These are phyloP conservation scores for Jackrogersella minutella DNA, from an alignment of 495 filamentous ascomycete genomes.

Conservation along the genomic window DNA sequence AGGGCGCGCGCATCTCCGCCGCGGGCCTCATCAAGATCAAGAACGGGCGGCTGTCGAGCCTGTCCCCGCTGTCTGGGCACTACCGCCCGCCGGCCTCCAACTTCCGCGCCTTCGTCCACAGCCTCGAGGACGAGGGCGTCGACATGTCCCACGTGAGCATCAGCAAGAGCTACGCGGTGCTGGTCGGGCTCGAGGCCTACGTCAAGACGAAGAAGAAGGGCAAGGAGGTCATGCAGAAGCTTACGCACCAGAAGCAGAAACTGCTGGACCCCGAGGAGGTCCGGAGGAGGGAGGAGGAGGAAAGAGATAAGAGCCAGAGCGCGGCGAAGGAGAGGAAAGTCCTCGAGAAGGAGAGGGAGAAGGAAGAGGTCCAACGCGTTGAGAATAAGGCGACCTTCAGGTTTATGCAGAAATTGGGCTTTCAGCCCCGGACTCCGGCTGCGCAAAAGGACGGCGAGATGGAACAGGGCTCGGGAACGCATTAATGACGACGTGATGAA, in stretches of 20 bases:
- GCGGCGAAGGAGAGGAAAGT: constrained; percentile 56
- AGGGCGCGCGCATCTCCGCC: constrained; percentile 79
- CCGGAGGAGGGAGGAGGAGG: constrained; percentile 51
- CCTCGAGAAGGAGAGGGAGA: constrained; percentile 47
- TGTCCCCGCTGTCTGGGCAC: constrained; percentile 75
- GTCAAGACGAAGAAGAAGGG: constrained; percentile 67
- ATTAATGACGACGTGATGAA: constrained; percentile 15
- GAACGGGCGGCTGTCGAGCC: constrained; percentile 70
- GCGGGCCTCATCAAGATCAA: constrained; percentile 88
- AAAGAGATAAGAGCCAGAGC: constrained; percentile 59
- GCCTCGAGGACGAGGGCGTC: constrained; percentile 73
- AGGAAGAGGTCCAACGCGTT: constrained; percentile 47
- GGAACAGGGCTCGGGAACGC: neutral
- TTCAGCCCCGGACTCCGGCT: constrained; percentile 37
- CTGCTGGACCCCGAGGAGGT: constrained; percentile 56
- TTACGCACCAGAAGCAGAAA: constrained; percentile 46
- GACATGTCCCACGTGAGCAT: constrained; percentile 82
- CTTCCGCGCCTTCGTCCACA: constrained; percentile 79
- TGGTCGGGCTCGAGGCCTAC: constrained; percentile 85
- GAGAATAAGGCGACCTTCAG: constrained; percentile 46
- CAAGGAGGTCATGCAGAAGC: constrained; percentile 53
- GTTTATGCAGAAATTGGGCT: constrained; percentile 48
- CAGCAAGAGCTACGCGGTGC: constrained; percentile 79
- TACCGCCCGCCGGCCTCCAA: constrained; percentile 84
- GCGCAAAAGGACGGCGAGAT: constrained; percentile 27